These are phyloP conservation scores for Trametes punicea DNA, from an alignment of 768 basidiomycete genomes.

Conservation along the genomic window DNA sequence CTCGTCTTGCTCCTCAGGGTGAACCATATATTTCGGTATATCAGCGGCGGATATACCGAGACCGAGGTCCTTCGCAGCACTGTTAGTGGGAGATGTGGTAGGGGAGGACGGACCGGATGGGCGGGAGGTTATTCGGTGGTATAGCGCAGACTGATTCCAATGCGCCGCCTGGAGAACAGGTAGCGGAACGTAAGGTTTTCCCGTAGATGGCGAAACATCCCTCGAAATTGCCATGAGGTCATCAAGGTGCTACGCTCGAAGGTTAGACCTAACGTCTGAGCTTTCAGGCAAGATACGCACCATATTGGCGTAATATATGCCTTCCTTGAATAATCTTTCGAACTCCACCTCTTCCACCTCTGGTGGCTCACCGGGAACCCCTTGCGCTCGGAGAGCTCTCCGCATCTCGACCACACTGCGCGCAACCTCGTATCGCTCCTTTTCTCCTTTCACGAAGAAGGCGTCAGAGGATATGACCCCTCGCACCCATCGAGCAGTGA, in stretches of 20 bases:
- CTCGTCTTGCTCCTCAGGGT: slow-evolving; percentile 14
- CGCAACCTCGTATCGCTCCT: slow-evolving; percentile 77
- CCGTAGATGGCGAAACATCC: slow-evolving; percentile 72
- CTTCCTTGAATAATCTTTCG: slow-evolving; percentile 64
- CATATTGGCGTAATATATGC: slow-evolving; percentile 88
- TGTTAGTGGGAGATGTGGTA: slow-evolving; percentile 32
- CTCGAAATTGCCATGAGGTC: slow-evolving; percentile 72
- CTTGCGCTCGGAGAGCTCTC: slow-evolving; percentile 37
- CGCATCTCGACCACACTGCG: slow-evolving; percentile 72
- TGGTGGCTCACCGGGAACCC: slow-evolving; percentile 33
- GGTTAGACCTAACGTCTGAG: background rate
- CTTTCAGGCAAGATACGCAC: too few species aligned
- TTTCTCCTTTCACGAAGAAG: slow-evolving; percentile 76
- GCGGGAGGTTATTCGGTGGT: slow-evolving; percentile 51
- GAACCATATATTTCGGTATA: slow-evolving; percentile 32
- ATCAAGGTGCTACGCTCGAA: slow-evolving; percentile 60
- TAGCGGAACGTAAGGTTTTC: slow-evolving; percentile 65
- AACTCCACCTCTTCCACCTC: slow-evolving; percentile 69
- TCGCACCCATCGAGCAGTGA: slow-evolving; percentile 70
- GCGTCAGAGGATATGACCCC: slow-evolving; percentile 74
- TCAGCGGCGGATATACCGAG: slow-evolving; percentile 53
- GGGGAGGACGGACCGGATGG: slow-evolving; percentile 32
- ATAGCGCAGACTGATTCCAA: slow-evolving; percentile 74
- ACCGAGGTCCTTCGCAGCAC: slow-evolving; percentile 61
- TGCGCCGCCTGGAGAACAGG: slow-evolving; percentile 69